These are phyloP conservation scores for Fusarium sp. DNA, from an alignment of 2,329 filamentous ascomycete species.

Conservation along the genomic window DNA sequence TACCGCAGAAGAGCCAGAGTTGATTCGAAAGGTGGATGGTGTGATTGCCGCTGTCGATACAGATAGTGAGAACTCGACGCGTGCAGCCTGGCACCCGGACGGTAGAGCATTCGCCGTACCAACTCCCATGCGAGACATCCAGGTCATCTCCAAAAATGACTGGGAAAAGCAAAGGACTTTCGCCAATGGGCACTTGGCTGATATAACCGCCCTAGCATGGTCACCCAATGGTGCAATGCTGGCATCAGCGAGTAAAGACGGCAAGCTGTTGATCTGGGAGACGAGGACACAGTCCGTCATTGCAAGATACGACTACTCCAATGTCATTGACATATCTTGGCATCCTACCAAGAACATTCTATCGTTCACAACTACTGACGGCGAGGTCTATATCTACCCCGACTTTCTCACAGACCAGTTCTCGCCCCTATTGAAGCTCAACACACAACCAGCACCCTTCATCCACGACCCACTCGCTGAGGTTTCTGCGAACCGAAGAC, in stretches of 20 bases:
- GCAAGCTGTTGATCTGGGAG: slow-evolving; percentile 85
- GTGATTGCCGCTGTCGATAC: slow-evolving; percentile 82
- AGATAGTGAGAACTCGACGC: slow-evolving; percentile 77
- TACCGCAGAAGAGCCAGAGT: slow-evolving; percentile 78
- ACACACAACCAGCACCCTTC: slow-evolving; percentile 81
- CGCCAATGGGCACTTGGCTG: slow-evolving; percentile 79
- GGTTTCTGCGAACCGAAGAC: slow-evolving; percentile 72
- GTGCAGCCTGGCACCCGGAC: slow-evolving; percentile 91
- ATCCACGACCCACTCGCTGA: slow-evolving; percentile 83
- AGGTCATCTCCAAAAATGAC: slow-evolving; percentile 87
- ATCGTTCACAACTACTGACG: slow-evolving; percentile 92
- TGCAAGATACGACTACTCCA: slow-evolving; percentile 80
- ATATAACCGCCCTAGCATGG: slow-evolving; percentile 90
- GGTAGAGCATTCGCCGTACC: slow-evolving; percentile 89
- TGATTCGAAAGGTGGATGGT: slow-evolving; percentile 86
- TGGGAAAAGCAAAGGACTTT: slow-evolving; percentile 90
- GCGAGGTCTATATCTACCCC: slow-evolving; percentile 91
- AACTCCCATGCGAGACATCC: slow-evolving; percentile 83
- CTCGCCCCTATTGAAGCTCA: slow-evolving; percentile 65
- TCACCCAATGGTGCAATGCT: slow-evolving; percentile 93
- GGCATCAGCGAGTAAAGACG: slow-evolving; percentile 74
- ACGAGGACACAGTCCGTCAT: slow-evolving; percentile 86
- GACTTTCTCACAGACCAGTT: slow-evolving; percentile 73
- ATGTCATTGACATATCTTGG: slow-evolving; percentile 89
- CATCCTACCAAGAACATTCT: slow-evolving; percentile 89